Base-by-base conservation (phyloP, 208 protist genomes). In the Leishmania lainsoni region DNA sequence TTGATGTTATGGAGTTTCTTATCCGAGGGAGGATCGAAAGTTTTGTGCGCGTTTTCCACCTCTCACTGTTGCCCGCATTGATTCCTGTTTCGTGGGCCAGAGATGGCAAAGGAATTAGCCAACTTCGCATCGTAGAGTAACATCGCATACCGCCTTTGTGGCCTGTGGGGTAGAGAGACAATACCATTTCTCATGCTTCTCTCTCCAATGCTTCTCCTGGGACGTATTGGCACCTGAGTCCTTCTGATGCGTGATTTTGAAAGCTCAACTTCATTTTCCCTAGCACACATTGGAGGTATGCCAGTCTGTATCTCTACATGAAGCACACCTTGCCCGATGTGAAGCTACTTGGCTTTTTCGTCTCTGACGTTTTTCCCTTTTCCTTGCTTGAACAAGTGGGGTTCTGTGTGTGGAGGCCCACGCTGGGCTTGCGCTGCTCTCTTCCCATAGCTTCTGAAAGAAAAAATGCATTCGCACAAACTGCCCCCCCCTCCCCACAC, bases 291-390 rank as follows among this genome's bases (percentile, higher is more conserved):
- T 59, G 14, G 54, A n/a, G 66, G 66, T 6, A 26, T 72, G 35
- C 42, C 14, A 52, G 3, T 20, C 0, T n/a, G 5, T 52, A 26
- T 26, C 42, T 48, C 10, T 42, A 39, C 22, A 48, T 52, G 3
- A 32, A 52, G 1, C 20, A 49, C 42, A 59, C 3, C 6, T 22
- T 59, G 20, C 20, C 54, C 20, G 54, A 22, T 59, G 54, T 59
- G 54, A n/a, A 59, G 26, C 22, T 83, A 52, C 51, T 35, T 59
- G 16, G 0, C 54, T 66, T 59, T 14, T 78, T 81, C 29, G 6
- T 78, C 59, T 76, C 66, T 61, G 75, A 74, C 48, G 59, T 76
- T 75, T 51, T 84, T 9, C 22, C 54, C 78, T 49, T 76, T 49
- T 65, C 35, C 75, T 17, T 68, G 29, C 48, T 77, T 69, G 32